Conservation (phyloP, 176 grass and related monocot genomes). For the Avena insularis region DNA sequence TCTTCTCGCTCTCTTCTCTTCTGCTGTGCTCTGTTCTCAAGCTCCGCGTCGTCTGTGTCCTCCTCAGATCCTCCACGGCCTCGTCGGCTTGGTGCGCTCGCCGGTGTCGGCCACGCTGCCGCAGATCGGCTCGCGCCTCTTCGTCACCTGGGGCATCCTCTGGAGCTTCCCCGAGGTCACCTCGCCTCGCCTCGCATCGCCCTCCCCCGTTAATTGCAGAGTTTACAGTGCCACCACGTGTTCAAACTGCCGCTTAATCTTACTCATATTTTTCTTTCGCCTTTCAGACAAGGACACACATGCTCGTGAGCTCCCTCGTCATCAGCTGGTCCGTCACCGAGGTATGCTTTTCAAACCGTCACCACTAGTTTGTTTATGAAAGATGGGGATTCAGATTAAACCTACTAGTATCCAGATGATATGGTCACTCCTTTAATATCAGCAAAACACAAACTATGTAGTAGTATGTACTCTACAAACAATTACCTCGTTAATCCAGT, state of each 20-base stretch:
- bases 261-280: background rate
- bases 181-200: background rate
- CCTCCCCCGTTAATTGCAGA: background rate
- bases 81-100: constrained; percentile 26
- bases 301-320: constrained; percentile 64
- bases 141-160: constrained; percentile 30
- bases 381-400: background rate
- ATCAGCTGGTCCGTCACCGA: constrained; percentile 82
- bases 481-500: too few relatives aligned
- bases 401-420: too few relatives aligned
- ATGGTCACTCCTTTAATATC: too few relatives aligned
- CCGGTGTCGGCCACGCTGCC: constrained; percentile 40
- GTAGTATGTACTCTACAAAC: too few relatives aligned
- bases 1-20: background rate
- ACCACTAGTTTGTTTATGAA: background rate
- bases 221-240: too few relatives aligned
- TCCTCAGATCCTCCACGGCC: background rate
- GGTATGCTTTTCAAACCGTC: constrained; percentile 20
- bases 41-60: background rate
- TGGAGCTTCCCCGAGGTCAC: constrained; percentile 20
- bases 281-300: background rate
- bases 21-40: background rate
- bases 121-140: constrained; percentile 40
- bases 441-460: too few relatives aligned
- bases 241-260: background rate